These are phyloP conservation scores for Cryptococcus hybrid DNA, from an alignment of 1,284 basidiomycete genomes.

Conservation along the genomic window DNA sequence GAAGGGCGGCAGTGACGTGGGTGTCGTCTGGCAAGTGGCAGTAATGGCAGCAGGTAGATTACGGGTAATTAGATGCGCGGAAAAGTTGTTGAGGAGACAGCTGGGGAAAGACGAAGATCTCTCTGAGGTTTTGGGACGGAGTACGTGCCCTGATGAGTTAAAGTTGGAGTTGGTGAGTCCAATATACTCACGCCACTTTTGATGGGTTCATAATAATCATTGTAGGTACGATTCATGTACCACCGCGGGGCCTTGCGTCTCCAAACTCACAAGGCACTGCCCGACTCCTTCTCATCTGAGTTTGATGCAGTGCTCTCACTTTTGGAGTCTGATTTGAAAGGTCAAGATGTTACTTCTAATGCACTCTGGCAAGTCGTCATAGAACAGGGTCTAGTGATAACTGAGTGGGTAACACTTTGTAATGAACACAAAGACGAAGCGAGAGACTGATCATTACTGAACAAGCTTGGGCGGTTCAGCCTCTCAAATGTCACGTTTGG, in stretches of 20 bases:
- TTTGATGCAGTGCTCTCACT: slow-evolving; percentile 2
- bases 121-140: background rate
- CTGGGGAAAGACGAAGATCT: background rate
- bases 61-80: slow-evolving; percentile 1
- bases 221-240: slow-evolving; percentile 6
- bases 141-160: background rate
- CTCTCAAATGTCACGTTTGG: slow-evolving; percentile 2
- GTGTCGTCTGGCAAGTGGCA: background rate
- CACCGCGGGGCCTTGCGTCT: slow-evolving; percentile 8
- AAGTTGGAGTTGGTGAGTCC: background rate
- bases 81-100: background rate
- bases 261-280: background rate
- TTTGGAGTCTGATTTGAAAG: background rate
- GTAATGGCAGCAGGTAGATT: background rate
- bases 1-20: background rate
- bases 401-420: slow-evolving; percentile 6
- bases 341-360: background rate
- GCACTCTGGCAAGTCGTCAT: slow-evolving; percentile 5
- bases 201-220: background rate
- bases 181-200: too few relatives aligned
- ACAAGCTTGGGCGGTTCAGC: slow-evolving; percentile 2
- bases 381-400: slow-evolving; percentile 1
- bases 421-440: background rate
- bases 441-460: background rate
- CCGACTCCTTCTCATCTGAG: background rate